Evolutionary conservation across 345 rosid species (phyloP).

Genomic region (Cardamine occulta): DNA sequence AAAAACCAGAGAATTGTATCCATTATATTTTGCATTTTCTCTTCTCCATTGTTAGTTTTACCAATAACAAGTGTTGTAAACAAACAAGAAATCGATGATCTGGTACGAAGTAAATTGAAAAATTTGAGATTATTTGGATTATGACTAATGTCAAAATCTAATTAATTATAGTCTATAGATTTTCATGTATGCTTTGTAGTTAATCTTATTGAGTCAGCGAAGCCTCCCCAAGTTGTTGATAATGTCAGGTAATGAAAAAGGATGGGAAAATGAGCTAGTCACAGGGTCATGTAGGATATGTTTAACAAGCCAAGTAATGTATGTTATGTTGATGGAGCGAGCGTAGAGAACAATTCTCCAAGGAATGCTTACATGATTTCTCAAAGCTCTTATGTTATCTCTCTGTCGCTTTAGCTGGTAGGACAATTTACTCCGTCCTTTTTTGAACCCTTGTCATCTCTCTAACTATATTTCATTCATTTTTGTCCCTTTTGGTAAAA

Average conservation of each 20-base stretch:
- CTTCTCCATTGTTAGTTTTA: not conserved
- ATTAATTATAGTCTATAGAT: not conserved
- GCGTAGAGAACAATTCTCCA: too few species aligned
- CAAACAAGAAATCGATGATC: not conserved
- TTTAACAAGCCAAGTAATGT: too few species aligned
- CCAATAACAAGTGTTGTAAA: not conserved
- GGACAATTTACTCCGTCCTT: too few species aligned
- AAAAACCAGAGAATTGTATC: not conserved
- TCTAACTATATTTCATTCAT: too few species aligned
- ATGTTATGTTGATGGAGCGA: too few species aligned
- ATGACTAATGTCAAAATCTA: not conserved
- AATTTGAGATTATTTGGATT: not conserved
- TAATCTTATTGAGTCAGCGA: not conserved
- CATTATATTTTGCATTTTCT: not conserved
- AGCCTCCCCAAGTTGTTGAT: too few species aligned
- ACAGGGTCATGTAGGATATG: not conserved
- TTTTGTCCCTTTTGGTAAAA: not conserved
- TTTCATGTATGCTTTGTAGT: not conserved
- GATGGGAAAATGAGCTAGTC: too few species aligned
- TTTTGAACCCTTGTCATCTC: too few species aligned
- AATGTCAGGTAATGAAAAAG: too few species aligned
- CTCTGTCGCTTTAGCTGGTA: too few species aligned
- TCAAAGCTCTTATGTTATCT: too few species aligned
- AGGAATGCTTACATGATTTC: too few species aligned
- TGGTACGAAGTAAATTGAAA: not conserved